Conservation (phyloP, 2,329 filamentous ascomycete species). For the Fusarium sp. region DNA sequence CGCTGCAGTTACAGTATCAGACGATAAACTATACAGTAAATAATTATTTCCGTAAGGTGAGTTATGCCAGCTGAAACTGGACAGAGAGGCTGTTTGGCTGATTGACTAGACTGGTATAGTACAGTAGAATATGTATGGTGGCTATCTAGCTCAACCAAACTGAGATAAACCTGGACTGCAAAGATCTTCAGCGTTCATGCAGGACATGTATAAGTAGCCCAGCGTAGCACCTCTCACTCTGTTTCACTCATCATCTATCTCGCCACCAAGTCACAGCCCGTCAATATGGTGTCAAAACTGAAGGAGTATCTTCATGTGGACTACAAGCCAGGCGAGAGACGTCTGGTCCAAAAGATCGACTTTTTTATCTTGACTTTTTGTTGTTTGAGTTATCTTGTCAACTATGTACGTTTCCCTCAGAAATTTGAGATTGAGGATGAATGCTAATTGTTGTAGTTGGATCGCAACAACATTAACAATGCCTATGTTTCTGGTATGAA, state of each 20-base stretch:
- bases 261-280: not conserved
- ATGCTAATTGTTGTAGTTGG: conserved; percentile 44
- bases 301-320: conserved; percentile 51
- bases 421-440: accelerated
- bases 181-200: conserved; percentile 8
- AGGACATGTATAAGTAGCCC: conserved; percentile 24
- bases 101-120: not conserved
- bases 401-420: conserved; percentile 57
- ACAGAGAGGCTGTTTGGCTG: not conserved
- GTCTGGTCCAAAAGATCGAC: conserved; percentile 68
- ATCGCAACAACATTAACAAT: conserved; percentile 55
- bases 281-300: conserved; percentile 33
- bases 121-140: not conserved
- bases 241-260: conserved; percentile 10
- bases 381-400: conserved; percentile 68
- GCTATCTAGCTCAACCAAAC: not conserved
- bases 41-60: not conserved
- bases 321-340: conserved; percentile 55
- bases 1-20: not conserved
- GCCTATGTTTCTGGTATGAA: conserved; percentile 60
- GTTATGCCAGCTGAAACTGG: not conserved
- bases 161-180: not conserved
- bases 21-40: not conserved
- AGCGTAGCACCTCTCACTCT: conserved; percentile 4
- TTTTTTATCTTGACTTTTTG: conserved; percentile 75